Evolutionary conservation across 805 yeast genomes (phyloP).

Genomic region (Torulaspora indica): DNA sequence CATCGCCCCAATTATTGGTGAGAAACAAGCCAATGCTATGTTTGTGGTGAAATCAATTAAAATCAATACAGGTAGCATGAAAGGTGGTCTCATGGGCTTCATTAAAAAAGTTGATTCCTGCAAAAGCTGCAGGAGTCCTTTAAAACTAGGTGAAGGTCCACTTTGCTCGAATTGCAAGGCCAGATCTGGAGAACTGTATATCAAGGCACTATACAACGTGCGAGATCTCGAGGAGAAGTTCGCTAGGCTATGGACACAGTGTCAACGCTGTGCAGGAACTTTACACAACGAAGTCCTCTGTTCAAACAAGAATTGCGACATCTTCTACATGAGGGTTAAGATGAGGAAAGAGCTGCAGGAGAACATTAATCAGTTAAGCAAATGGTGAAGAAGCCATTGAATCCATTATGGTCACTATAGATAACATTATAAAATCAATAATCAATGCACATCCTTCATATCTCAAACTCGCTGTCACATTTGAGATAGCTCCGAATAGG

Average conservation of each 20-base stretch:
- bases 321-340: slow-evolving; percentile 86
- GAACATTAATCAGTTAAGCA: slow-evolving; percentile 38
- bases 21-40: slow-evolving; percentile 70
- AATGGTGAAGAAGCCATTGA: slow-evolving; percentile 33
- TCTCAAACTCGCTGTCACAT: neutral
- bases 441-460: neutral
- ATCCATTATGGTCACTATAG: neutral
- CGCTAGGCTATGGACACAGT: slow-evolving; percentile 92
- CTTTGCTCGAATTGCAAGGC: slow-evolving; percentile 74
- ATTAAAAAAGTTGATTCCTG: slow-evolving; percentile 86
- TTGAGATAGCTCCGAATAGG: slow-evolving; percentile 38
- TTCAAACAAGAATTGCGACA: slow-evolving; percentile 94
- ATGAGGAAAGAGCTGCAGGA: slow-evolving; percentile 42
- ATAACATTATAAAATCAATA: neutral
- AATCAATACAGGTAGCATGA: slow-evolving; percentile 49
- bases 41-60: slow-evolving; percentile 50
- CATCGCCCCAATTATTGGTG: slow-evolving; percentile 93
- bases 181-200: slow-evolving; percentile 71
- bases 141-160: slow-evolving; percentile 61
- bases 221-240: slow-evolving; percentile 77
- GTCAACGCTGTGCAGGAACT: slow-evolving; percentile 96
- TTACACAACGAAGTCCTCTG: slow-evolving; percentile 94
- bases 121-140: slow-evolving; percentile 80
- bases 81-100: slow-evolving; percentile 88
- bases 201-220: slow-evolving; percentile 74